Percentiles rank a stretch among this genome's conserved stretches.
These are phyloP conservation scores for Trametes cingulata DNA, from an alignment of 768 basidiomycete species.

Conservation along the genomic window DNA sequence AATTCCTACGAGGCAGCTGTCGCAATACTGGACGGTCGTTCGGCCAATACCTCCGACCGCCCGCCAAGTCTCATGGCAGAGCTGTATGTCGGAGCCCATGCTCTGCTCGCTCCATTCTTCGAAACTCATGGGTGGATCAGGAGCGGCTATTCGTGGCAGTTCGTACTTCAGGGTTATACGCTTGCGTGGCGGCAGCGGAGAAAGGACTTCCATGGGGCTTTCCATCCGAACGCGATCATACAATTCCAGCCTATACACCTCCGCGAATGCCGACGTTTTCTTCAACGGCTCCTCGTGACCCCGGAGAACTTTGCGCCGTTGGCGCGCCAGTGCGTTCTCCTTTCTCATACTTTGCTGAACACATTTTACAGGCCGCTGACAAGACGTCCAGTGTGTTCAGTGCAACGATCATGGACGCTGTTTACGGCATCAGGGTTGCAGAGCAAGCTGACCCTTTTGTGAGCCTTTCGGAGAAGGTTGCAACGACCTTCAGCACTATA, in stretches of 20 bases:
- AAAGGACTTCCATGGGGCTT: background rate
- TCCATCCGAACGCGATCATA: background rate
- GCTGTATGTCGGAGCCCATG: conserved; percentile 45
- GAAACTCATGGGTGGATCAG: background rate
- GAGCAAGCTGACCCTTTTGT: background rate
- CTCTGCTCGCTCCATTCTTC: conserved; percentile 18
- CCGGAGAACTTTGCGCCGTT: background rate
- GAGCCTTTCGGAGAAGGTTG: background rate
- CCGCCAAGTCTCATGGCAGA: conserved; percentile 70
- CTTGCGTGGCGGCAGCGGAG: conserved; percentile 1
- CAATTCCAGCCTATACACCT: background rate
- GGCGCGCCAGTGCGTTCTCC: background rate
- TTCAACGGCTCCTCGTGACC: background rate
- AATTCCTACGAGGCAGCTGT: conserved; percentile 57
- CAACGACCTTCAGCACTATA: background rate
- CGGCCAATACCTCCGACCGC: conserved; percentile 74
- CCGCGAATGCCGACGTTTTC: background rate
- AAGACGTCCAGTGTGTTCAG: background rate
- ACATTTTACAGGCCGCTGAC: background rate
- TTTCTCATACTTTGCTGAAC: background rate
- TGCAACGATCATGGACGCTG: conserved; percentile 21
- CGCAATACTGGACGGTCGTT: conserved; percentile 69
- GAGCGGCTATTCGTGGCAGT: conserved; percentile 3
- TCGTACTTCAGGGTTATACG: background rate
- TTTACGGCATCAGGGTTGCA: conserved; percentile 1